Base-by-base conservation (phyloP, 441 rosid species). In the Populus tomentosa region DNA sequence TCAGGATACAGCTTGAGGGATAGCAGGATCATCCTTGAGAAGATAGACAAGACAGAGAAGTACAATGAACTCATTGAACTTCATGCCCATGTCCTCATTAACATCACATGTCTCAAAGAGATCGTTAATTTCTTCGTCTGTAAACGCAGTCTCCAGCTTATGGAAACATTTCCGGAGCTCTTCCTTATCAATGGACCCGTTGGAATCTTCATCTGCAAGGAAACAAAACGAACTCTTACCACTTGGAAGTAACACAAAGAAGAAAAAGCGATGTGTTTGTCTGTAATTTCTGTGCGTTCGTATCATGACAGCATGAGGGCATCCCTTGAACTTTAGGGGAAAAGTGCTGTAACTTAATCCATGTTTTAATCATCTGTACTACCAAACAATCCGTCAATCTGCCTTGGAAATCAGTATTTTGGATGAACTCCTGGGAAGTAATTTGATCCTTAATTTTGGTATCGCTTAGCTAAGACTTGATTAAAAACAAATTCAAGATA, bases 1-100 rank as follows among this genome's bases (percentile, higher is more conserved):
- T 67, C 42, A 46, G 87, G 89, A 87, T 89, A 90, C 98, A 77
- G 90, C 85, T 30, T 77, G 85, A 74, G 80, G 82, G 71, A 89
- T 86, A 67, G 90, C 69, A 24, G 97, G 88, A 70, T 90, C 89
- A 40, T 85, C 90, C 82, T 92, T 91, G 65, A 95, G 90, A 82
- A 95, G 98, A 86, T 91, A 87, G 71, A 88, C 97, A 20, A 94
- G 97, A 81, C 99, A 92, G 42, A 95, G 95, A 77, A 94, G 93
- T 50, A 95, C 99, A 56, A 95, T 84, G 87, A 94, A 95, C 79
- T 93, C 99, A 23, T 91, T 91, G 89, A 95, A 95, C 67, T 88
- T 83, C 78, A 95, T 90, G 62, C 90, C 94, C 96, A 80, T 86
- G 78, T 93, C 91, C 35, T 90, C 89, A 42, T 90, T 91, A 16